Percentiles rank a stretch among this genome's conserved stretches.
Evolutionary conservation across 495 filamentous ascomycete species (phyloP).

Genomic region (Penicillium waksmanii): DNA sequence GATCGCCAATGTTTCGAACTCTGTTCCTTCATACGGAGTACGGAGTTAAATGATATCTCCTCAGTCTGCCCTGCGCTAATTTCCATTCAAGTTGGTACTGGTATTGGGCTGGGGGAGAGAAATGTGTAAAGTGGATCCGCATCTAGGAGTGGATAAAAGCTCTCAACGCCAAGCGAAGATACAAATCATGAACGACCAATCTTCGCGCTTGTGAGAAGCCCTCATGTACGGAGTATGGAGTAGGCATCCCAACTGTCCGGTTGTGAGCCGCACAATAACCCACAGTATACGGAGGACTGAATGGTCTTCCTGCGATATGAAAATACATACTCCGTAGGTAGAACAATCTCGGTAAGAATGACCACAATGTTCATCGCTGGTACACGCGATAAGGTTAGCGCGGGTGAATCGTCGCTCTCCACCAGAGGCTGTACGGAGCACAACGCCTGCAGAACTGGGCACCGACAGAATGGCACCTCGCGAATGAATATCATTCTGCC

Average conservation of each 20-base stretch:
- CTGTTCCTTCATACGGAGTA: background rate
- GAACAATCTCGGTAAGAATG: background rate
- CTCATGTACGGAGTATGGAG: too few relatives aligned
- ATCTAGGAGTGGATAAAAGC: too few relatives aligned
- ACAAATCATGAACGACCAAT: too few relatives aligned
- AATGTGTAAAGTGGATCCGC: too few relatives aligned
- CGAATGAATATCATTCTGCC: background rate
- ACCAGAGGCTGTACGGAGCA: background rate
- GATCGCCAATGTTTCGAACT: background rate
- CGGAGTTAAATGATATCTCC: background rate
- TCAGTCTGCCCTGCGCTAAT: background rate
- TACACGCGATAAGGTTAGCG: constrained; percentile 1
- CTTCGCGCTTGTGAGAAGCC: too few relatives aligned
- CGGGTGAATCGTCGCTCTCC: background rate
- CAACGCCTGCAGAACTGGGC: background rate
- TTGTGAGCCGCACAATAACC: too few relatives aligned
- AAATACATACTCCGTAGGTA: too few relatives aligned
- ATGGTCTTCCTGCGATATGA: too few relatives aligned
- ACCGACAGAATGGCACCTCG: constrained; percentile 1
- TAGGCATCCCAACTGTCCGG: too few relatives aligned
- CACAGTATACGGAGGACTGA: too few relatives aligned
- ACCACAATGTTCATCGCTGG: background rate
- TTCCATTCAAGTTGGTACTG: background rate
- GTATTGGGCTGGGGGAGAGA: too few relatives aligned
- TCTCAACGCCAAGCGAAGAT: too few relatives aligned